Evolutionary conservation across 1,139 yeast species (phyloP).

Genomic region (Geotrichum cucujoidarum): DNA sequence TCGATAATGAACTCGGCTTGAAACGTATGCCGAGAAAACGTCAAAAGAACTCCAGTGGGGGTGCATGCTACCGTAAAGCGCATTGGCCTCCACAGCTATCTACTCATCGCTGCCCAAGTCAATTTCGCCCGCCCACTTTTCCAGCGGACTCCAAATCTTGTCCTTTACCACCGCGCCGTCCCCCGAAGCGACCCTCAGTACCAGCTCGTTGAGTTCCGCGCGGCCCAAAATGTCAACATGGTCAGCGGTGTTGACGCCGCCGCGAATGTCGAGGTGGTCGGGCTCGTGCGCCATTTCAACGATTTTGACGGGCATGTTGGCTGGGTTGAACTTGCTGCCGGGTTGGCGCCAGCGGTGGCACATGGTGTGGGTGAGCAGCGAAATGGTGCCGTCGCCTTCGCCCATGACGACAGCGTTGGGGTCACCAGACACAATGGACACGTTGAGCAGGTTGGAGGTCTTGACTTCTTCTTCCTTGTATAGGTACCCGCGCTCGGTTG

Average conservation of each 20-base stretch:
- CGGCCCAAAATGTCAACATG: conserved; percentile 95
- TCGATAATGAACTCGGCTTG: too few species aligned
- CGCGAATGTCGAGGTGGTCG: conserved; percentile 86
- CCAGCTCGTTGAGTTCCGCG: conserved; percentile 81
- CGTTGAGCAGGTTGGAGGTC: conserved; percentile 48
- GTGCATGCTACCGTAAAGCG: background rate
- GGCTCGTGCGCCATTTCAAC: conserved; percentile 95
- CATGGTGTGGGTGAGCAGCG: conserved; percentile 73
- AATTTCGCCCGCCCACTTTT: conserved; percentile 51
- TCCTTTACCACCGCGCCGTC: conserved; percentile 61
- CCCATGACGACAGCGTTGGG: conserved; percentile 69
- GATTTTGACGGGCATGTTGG: conserved; percentile 59
- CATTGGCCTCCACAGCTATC: background rate
- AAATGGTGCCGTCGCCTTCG: conserved; percentile 96
- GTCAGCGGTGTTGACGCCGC: conserved; percentile 96
- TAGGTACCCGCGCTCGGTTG: conserved; percentile 87
- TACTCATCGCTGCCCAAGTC: conserved; percentile 35
- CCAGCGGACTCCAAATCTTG: conserved; percentile 54
- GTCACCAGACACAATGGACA: conserved; percentile 57
- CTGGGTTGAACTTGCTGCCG: conserved; percentile 75
- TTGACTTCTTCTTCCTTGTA: conserved; percentile 62
- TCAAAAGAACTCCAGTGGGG: background rate
- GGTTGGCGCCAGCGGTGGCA: conserved; percentile 82
- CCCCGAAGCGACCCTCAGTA: conserved; percentile 79
- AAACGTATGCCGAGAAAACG: background rate